Percentiles rank a stretch among this genome's conserved stretches.
Conservation (phyloP, 2,329 filamentous ascomycete species). For the Zopfia rhizophila region DNA sequence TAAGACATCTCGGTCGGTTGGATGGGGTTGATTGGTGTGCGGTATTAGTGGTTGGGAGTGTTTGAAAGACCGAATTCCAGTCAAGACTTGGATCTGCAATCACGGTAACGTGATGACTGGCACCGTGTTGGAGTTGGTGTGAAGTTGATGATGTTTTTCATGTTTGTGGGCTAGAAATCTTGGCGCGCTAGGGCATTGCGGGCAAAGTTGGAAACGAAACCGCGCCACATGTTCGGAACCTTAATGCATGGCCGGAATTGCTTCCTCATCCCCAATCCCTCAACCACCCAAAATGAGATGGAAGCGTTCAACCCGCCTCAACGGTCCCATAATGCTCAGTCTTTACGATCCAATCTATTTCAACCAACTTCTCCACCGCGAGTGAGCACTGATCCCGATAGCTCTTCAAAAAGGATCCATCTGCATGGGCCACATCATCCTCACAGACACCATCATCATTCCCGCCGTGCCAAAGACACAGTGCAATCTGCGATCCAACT, state of each 20-base stretch:
- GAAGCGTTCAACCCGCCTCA: slow-evolving; percentile 14
- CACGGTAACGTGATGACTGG: slow-evolving; percentile 66
- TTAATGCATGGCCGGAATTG: slow-evolving; percentile 32
- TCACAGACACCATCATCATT: slow-evolving; percentile 36
- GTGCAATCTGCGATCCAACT: slow-evolving; percentile 58
- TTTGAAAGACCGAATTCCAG: no score
- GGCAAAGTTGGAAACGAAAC: no score
- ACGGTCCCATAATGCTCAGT: slow-evolving; percentile 16
- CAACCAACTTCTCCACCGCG: slow-evolving; percentile 33
- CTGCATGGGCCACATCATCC: slow-evolving; percentile 36
- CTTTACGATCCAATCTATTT: slow-evolving; percentile 37
- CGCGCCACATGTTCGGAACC: no score
- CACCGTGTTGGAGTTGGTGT: slow-evolving; percentile 38
- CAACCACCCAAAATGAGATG: slow-evolving; percentile 14
- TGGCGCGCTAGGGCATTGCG: slow-evolving; percentile 47
- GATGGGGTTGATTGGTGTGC: slow-evolving; percentile 20
- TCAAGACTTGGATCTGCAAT: slow-evolving; percentile 59
- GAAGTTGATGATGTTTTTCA: no score
- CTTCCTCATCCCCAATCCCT: not conserved
- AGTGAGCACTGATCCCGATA: slow-evolving; percentile 36
- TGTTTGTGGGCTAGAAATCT: slow-evolving; percentile 47
- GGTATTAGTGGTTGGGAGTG: slow-evolving; percentile 34
- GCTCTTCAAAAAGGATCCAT: slow-evolving; percentile 39
- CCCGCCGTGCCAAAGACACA: slow-evolving; percentile 53
- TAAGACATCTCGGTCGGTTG: slow-evolving; percentile 47